Conservation (phyloP, 768 basidiomycete genomes). For the Clavaria fumosa region DNA sequence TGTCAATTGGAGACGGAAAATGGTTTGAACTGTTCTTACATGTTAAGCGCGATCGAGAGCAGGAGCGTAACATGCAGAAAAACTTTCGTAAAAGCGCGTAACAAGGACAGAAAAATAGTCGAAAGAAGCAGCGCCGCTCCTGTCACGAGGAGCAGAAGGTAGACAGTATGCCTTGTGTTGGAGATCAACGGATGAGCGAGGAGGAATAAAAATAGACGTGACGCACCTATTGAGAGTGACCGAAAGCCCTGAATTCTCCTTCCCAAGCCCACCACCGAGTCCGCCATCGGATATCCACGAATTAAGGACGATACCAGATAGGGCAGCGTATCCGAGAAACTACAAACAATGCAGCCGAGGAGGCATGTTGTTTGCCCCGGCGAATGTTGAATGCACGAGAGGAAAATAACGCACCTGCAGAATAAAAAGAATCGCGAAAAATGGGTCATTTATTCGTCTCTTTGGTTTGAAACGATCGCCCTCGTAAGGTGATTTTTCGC, state of each 20-base stretch:
- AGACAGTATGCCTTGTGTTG: slow-evolving; percentile 47
- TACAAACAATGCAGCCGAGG: slow-evolving; percentile 12
- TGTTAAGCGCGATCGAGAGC: slow-evolving; percentile 44
- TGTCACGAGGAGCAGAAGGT: slow-evolving; percentile 60
- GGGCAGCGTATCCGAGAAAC: slow-evolving; percentile 52
- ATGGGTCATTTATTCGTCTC: slow-evolving; percentile 55
- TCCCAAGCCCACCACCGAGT: slow-evolving; percentile 57
- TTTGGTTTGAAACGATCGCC: slow-evolving; percentile 53
- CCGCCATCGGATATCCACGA: slow-evolving; percentile 52
- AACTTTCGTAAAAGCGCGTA: slow-evolving; percentile 52
- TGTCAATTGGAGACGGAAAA: slow-evolving; percentile 2
- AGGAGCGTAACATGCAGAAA: slow-evolving; percentile 70
- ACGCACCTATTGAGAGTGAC: slow-evolving; percentile 54
- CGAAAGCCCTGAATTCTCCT: slow-evolving; percentile 27
- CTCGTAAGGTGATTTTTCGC: slow-evolving; percentile 38
- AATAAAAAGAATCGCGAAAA: slow-evolving; percentile 60
- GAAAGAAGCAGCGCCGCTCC: slow-evolving; percentile 56
- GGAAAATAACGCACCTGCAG: slow-evolving; percentile 31
- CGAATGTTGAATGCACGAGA: not conserved
- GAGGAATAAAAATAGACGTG: not conserved
- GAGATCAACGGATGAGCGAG: slow-evolving; percentile 2
- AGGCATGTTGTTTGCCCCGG: not conserved
- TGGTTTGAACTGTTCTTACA: slow-evolving; percentile 26
- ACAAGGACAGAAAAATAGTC: slow-evolving; percentile 48
- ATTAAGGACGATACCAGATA: slow-evolving; percentile 50